Evolutionary conservation across 2,329 filamentous ascomycete species (phyloP), one percentile per base, ranked within the genome.

Genomic region (Pseudogymnoascus sp.): DNA sequence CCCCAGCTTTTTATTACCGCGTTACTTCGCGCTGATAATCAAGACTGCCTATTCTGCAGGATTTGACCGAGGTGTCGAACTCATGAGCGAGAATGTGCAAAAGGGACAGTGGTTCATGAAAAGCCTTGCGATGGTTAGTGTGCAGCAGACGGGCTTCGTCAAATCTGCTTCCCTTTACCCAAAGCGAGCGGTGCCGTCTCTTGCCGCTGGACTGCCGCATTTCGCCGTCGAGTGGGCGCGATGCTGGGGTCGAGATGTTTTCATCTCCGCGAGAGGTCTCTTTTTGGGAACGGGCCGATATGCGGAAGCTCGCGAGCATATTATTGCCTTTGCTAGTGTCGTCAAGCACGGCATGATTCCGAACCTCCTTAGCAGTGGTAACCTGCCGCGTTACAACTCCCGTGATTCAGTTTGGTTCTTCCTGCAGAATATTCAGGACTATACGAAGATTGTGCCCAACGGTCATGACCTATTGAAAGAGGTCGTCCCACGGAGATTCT

Each of bases 291-390:
- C 93, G 10, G 91, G 92, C 1, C 87, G 94, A 7, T 96, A 89
- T 69, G 84, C 83, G 2, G 92, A 97, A 72, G 94, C 94, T 6
- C 92, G 86, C 71, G 92, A 97, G 73, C 95, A 99, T 71, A 96
- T 99, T 63, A 79, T 91, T 64, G 93, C 92, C 7, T 99, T 99
- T 76, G 92, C 90, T 2, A 96, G 92, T 72, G 92, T 99, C 10
- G 78, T 99, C 68, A 99, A 99, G 79, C 94, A 99, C 70, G 94
- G 94, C 60, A 96, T 97, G 92, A 92, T 99, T 63, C 94, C 94
- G 12, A 99, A 99, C 71, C 81, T 99, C 19, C 81, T 99, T 12
- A 88, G 91, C 67, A 91, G 90, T 64, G 92, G 94, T 6, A 90
- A 88, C 64, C 82, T 87, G 14, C 94, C 94, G 2, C 84, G 94